Conservation (phyloP, 768 basidiomycete genomes). For the Pulveroboletus sp. region DNA sequence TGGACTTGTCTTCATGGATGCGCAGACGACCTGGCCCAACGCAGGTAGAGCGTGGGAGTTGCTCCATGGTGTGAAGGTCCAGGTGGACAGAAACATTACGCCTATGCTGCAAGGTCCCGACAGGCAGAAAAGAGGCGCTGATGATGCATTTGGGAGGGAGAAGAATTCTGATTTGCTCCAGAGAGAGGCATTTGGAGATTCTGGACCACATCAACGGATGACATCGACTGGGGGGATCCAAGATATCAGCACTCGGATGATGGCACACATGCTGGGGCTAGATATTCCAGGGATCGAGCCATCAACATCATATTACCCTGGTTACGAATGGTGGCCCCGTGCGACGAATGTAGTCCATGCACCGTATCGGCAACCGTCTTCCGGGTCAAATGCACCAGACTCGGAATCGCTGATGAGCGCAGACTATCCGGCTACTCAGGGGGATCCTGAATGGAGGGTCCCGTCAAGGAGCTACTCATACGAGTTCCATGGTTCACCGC, state of each 20-base stretch:
- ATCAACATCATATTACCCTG: conserved; percentile 49
- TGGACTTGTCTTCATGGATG: conserved; percentile 9
- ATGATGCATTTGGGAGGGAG: conserved; percentile 60
- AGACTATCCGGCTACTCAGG: conserved; percentile 16
- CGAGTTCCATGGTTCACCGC: conserved; percentile 15
- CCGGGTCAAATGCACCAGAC: conserved; percentile 1
- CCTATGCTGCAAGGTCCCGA: conserved; percentile 37
- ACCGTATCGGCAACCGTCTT: conserved; percentile 13
- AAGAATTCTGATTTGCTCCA: conserved; percentile 43
- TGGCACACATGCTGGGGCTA: conserved; percentile 69
- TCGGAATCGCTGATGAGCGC: conserved; percentile 9
- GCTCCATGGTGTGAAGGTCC: conserved; percentile 60
- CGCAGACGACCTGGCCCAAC: conserved; percentile 65
- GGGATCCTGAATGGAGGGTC: conserved; percentile 20
- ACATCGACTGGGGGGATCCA: conserved; percentile 43
- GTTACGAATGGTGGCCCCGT: conserved; percentile 66
- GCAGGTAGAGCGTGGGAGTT: conserved; percentile 62
- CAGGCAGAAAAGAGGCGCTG: conserved; percentile 53
- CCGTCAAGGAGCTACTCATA: conserved; percentile 16
- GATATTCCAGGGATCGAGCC: conserved; percentile 55
- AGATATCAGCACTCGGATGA: conserved; percentile 58
- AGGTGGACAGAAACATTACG: conserved; percentile 37
- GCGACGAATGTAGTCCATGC: conserved; percentile 11
- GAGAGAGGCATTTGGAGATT: conserved; percentile 35
- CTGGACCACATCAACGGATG: conserved; percentile 22